These are phyloP conservation scores for Tylopilus orsonianus DNA, from an alignment of 1,284 basidiomycete genomes.

Conservation along the genomic window DNA sequence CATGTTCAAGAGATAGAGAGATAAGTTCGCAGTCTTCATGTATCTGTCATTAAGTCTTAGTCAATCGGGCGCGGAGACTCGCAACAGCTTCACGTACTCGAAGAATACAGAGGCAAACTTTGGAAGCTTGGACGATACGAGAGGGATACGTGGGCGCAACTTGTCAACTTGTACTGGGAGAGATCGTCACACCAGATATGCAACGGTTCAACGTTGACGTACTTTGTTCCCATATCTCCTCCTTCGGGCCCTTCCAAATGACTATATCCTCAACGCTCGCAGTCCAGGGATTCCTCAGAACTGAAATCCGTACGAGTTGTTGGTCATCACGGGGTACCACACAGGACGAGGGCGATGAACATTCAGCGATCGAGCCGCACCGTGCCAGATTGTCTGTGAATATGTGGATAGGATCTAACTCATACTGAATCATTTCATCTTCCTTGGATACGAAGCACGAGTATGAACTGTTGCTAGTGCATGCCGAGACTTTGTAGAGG, in stretches of 20 bases:
- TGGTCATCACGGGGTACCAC: slow-evolving; percentile 45
- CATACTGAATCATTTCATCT: slow-evolving; percentile 36
- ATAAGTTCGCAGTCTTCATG: slow-evolving; percentile 57
- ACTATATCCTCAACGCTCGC: slow-evolving; percentile 36
- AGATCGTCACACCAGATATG: background rate
- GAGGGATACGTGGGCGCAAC: slow-evolving; percentile 43
- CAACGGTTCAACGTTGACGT: slow-evolving; percentile 8
- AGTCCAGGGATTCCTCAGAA: slow-evolving; percentile 20
- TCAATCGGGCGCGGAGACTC: background rate
- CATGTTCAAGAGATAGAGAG: slow-evolving; percentile 72
- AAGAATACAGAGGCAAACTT: slow-evolving; percentile 40
- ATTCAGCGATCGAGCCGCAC: slow-evolving; percentile 37
- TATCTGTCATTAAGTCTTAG: slow-evolving; percentile 46
- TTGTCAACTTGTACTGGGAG: slow-evolving; percentile 53
- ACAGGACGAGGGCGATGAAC: slow-evolving; percentile 42
- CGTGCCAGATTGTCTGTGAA: slow-evolving; percentile 40
- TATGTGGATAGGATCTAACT: slow-evolving; percentile 55
- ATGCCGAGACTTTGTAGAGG: slow-evolving; percentile 18
- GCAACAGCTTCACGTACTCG: slow-evolving; percentile 40
- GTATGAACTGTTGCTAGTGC: slow-evolving; percentile 4
- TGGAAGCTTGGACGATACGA: slow-evolving; percentile 50
- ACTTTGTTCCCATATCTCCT: slow-evolving; percentile 73
- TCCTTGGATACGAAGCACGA: slow-evolving; percentile 47
- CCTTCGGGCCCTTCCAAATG: slow-evolving; percentile 67
- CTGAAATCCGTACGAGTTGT: slow-evolving; percentile 50